phyloP scores from a whole-genome alignment of 371 early-diverging fungal species.

The Lichtheimia ramosa region DNA sequence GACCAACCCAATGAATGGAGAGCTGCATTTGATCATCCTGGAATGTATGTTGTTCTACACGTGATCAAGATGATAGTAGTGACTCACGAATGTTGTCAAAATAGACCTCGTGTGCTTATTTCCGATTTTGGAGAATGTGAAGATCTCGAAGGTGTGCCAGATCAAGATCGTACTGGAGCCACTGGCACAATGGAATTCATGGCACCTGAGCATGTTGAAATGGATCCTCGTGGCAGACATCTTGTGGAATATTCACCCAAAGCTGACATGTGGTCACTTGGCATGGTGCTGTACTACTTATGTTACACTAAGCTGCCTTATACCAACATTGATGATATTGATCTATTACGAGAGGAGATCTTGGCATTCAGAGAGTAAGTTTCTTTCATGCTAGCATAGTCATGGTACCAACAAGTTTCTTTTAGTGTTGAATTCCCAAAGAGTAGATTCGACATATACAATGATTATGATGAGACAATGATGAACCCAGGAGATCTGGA shows the following conservation, averaged over 20 bases:
- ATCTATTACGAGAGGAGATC: constrained; percentile 78
- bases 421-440: constrained; percentile 31
- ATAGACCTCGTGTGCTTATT: constrained; percentile 80
- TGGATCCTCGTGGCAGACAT: constrained; percentile 59
- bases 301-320: constrained; percentile 88
- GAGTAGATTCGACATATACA: constrained; percentile 31
- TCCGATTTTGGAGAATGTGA: constrained; percentile 98
- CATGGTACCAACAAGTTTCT: neutral
- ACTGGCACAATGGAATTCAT: constrained; percentile 96
- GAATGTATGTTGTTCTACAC: constrained; percentile 7
- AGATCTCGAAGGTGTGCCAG: constrained; percentile 52
- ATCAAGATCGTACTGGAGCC: constrained; percentile 83
- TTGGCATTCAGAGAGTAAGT: constrained; percentile 57
- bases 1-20: constrained; percentile 28
- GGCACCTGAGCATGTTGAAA: constrained; percentile 79
- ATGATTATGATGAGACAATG: constrained; percentile 1
- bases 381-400: neutral
- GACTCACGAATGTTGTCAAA: too few species aligned
- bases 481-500: constrained; percentile 10
- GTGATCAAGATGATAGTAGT: too few species aligned
- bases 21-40: constrained; percentile 19
- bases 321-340: constrained; percentile 85
- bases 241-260: constrained; percentile 77
- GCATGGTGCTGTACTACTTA: constrained; percentile 89
- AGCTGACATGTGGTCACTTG: constrained; percentile 95